Evolutionary conservation across 257 asterid species (phyloP), one percentile per base, ranked within the genome.

Genomic region (Paulownia fortunei): DNA sequence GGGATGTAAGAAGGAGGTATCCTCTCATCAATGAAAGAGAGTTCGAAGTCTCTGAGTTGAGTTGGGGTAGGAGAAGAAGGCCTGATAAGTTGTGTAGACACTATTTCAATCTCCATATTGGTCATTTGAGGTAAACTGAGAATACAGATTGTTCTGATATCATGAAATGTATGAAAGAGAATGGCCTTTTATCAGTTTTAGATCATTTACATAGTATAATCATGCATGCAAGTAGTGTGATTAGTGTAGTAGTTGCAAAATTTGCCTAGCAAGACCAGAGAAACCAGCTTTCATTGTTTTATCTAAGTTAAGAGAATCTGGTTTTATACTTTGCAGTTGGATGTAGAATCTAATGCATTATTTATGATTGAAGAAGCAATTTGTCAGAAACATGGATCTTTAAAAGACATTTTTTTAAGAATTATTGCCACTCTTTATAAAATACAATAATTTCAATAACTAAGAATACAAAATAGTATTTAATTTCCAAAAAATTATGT

Each of bases 41-140:
- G 91, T 44, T 85, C 84, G 81, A 80, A 83, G 12, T 79, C 68
- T 80, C 73, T 59, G 56, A 73, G 84, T 1, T 84, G 82, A 73
- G 52, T 1, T 30, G 93, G 93, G 41, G 95, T 88, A 4, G 88
- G 85, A 18, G 90, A 82, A 36, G 91, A 88, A 49, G 97, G 97
- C 39, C 65, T 87, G 64, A 88, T 76, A 15, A 56, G 77, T 36
- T 88, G 81, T 27, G 27, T 54, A 15, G 77, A 81, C 23, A 88
- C 41, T 41, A 72, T 55, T 23, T 72, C 66, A 26, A 89, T 62
- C 80, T 89, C 74, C 92, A 90, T 86, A 6, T 56, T 74, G 5
- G 69, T 41, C 21, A 27, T 24, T 24, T 58, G 1, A 3, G 19
- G 51, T 13, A 24, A 69, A 46, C 60, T 24, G 41, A 69, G 11